These are phyloP conservation scores for Tubosaeta sp. DNA, from an alignment of 768 basidiomycete species.

Conservation along the genomic window DNA sequence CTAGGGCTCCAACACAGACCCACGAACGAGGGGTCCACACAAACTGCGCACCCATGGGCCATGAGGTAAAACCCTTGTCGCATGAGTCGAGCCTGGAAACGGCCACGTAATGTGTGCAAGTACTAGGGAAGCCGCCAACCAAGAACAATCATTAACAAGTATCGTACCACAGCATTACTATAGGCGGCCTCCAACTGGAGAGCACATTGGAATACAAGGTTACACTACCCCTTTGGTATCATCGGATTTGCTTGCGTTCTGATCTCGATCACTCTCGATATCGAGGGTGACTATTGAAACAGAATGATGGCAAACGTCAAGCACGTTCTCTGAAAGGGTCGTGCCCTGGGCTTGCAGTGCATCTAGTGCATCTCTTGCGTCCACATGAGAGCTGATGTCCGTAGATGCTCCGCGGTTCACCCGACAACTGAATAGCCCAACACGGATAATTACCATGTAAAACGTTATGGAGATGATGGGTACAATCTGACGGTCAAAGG, in stretches of 20 bases:
- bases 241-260: background rate
- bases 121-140: too few species aligned
- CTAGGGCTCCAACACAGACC: too few species aligned
- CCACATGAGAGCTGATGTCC: background rate
- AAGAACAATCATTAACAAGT: background rate
- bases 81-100: too few species aligned
- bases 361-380: background rate
- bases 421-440: background rate
- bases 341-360: background rate
- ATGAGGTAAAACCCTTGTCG: too few species aligned
- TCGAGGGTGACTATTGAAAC: background rate
- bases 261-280: background rate
- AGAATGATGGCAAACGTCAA: background rate
- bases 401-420: background rate
- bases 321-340: background rate
- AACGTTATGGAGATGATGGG: constrained; percentile 14
- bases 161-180: background rate
- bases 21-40: too few species aligned
- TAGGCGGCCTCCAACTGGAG: background rate
- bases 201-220: background rate
- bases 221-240: background rate
- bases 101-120: too few species aligned
- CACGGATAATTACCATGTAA: constrained; percentile 12
- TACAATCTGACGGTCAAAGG: background rate
- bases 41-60: too few species aligned